These are phyloP conservation scores for Fusarium albidum DNA, from an alignment of 2,329 filamentous ascomycete genomes.

Conservation along the genomic window DNA sequence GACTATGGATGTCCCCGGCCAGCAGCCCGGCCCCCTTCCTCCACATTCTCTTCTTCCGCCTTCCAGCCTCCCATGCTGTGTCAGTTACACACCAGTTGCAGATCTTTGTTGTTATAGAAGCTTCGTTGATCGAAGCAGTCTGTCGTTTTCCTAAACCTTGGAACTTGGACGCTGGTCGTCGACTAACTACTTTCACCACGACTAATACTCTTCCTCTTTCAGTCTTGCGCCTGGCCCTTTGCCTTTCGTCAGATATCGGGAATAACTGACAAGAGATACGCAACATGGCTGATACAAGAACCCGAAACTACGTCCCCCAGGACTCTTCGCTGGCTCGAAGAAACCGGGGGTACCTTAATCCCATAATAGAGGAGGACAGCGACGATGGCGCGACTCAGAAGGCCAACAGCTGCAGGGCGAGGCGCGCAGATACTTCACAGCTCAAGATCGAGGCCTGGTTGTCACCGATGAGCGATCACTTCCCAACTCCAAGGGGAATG, in stretches of 20 bases:
- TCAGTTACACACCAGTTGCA: conserved; percentile 30
- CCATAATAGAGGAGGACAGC: conserved; percentile 68
- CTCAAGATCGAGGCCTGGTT: conserved; percentile 67
- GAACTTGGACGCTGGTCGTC: conserved; percentile 50
- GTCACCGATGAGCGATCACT: conserved; percentile 69
- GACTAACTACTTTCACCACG: conserved; percentile 30
- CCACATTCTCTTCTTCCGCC: conserved; percentile 47
- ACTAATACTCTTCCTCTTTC: conserved; percentile 32
- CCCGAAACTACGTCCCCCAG: conserved; percentile 51
- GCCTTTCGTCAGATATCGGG: conserved; percentile 39
- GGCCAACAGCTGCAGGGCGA: conserved; percentile 32
- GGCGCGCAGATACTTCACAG: conserved; percentile 47
- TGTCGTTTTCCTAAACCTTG: conserved; percentile 45
- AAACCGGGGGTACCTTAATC: conserved; percentile 65
- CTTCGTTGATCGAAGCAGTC: conserved; percentile 57
- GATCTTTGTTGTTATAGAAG: conserved; percentile 43
- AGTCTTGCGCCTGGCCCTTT: conserved; percentile 24
- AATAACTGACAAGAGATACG: conserved; percentile 44
- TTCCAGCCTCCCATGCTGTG: conserved; percentile 40
- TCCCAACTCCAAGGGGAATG: conserved; percentile 75
- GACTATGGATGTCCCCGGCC: conserved; percentile 39
- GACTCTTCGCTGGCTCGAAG: conserved; percentile 66
- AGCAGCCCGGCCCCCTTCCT: conserved; percentile 41
- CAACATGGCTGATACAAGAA: conserved; percentile 57
- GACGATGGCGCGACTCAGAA: conserved; percentile 47